These are phyloP conservation scores for Bruguiera gymnorhiza DNA, from an alignment of 345 rosid species.

Conservation along the genomic window DNA sequence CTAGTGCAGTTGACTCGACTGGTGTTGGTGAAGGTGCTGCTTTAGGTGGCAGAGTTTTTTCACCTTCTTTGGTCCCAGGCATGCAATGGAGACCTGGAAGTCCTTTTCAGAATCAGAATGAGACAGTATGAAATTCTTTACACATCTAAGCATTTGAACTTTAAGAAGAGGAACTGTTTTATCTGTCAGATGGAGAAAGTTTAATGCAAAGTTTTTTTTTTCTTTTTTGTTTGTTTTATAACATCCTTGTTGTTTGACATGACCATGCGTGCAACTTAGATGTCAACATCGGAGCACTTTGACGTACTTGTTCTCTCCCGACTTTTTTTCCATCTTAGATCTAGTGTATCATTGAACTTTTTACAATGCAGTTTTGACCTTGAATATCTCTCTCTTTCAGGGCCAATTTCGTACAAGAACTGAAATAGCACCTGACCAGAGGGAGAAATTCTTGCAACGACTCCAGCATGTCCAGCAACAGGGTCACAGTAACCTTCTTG, in stretches of 20 bases:
- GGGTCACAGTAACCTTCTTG: conserved; percentile 68
- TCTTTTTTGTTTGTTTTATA: too few species aligned
- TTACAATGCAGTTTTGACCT: not conserved
- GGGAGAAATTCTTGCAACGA: conserved; percentile 81
- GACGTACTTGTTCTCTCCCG: too few species aligned
- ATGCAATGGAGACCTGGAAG: conserved; percentile 93
- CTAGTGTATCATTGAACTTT: not conserved
- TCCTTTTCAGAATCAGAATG: conserved; percentile 83
- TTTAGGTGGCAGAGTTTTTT: conserved; percentile 65
- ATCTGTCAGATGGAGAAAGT: not conserved
- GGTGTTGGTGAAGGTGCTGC: conserved; percentile 50
- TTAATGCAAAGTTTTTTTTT: not conserved
- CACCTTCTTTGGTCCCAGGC: conserved; percentile 71
- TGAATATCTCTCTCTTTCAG: conserved; percentile 20
- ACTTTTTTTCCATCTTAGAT: too few species aligned
- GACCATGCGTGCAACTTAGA: too few species aligned
- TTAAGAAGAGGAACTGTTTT: not conserved
- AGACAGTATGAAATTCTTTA: conserved; percentile 45
- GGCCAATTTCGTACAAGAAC: conserved; percentile 76
- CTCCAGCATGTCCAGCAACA: conserved; percentile 89
- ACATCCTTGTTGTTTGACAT: too few species aligned
- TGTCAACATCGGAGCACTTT: not conserved
- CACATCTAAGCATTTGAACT: not conserved
- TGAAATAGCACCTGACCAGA: conserved; percentile 88
- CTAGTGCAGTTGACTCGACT: conserved; percentile 55